Conservation (phyloP, 164 flowering plant genomes). For the Magnolia sinica region DNA sequence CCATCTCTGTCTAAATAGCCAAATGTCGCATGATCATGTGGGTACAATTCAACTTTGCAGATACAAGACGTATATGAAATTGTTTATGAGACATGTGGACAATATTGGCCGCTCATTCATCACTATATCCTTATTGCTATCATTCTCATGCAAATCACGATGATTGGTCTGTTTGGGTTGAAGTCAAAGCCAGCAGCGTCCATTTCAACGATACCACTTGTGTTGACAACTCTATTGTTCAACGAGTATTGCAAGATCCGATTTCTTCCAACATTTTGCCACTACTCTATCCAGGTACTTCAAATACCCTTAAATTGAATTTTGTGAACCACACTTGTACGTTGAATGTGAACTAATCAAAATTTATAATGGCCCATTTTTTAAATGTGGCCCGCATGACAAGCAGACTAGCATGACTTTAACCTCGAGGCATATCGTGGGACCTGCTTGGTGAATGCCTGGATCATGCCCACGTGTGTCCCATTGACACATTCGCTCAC, state of each 20-base stretch:
- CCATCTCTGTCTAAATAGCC: not conserved
- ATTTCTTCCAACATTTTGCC: slow-evolving; percentile 67
- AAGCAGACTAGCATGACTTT: too few relatives aligned
- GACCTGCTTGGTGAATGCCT: too few relatives aligned
- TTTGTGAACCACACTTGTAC: not conserved
- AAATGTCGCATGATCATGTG: slow-evolving; percentile 1
- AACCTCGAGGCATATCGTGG: too few relatives aligned
- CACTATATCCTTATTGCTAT: slow-evolving; percentile 56
- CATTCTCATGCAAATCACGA: slow-evolving; percentile 76
- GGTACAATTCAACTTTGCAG: slow-evolving; percentile 38
- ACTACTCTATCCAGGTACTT: slow-evolving; percentile 58
- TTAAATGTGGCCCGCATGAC: too few relatives aligned
- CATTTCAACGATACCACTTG: slow-evolving; percentile 61
- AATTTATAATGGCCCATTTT: too few relatives aligned
- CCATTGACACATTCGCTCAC: too few relatives aligned
- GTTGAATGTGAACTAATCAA: not conserved
- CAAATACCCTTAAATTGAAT: not conserved
- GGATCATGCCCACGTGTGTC: too few relatives aligned
- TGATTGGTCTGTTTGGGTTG: slow-evolving; percentile 86
- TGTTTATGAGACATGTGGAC: slow-evolving; percentile 71
- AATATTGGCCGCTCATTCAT: slow-evolving; percentile 79
- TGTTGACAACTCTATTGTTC: slow-evolving; percentile 57
- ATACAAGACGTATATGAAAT: slow-evolving; percentile 74
- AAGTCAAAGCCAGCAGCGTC: slow-evolving; percentile 79
- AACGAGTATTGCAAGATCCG: slow-evolving; percentile 86